phyloP scores from a whole-genome alignment of 345 rosid species.

The Chamaenerion angustifolium region DNA sequence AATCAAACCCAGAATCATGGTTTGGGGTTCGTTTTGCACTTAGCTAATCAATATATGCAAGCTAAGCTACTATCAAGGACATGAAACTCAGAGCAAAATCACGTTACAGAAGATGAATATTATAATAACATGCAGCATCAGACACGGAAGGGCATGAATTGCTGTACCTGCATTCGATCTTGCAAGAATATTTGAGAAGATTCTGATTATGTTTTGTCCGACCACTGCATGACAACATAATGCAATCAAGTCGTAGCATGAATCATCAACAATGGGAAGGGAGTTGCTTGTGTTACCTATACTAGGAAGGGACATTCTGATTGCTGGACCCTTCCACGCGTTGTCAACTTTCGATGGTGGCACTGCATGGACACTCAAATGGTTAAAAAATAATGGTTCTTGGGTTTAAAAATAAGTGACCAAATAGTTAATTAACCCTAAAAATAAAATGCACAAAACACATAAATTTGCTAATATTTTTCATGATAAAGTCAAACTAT shows the following conservation, averaged over 20 bases:
- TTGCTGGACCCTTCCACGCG: slow-evolving; percentile 52
- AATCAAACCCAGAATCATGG: too few species aligned
- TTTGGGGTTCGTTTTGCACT: too few species aligned
- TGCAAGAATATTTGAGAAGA: slow-evolving; percentile 79
- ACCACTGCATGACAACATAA: slow-evolving; percentile 49
- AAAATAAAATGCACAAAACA: too few species aligned
- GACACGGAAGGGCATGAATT: too few species aligned
- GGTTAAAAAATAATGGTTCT: background rate
- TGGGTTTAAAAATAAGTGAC: background rate
- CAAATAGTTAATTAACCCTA: background rate
- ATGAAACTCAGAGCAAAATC: too few species aligned
- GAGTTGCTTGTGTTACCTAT: slow-evolving; percentile 38
- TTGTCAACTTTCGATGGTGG: slow-evolving; percentile 17
- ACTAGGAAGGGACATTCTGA: slow-evolving; percentile 80
- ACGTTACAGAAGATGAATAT: too few species aligned
- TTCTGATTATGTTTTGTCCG: slow-evolving; percentile 42
- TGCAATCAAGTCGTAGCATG: background rate
- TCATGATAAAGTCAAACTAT: too few species aligned
- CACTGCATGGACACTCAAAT: slow-evolving; percentile 17
- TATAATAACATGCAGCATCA: too few species aligned
- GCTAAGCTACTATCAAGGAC: too few species aligned
- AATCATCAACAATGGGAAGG: slow-evolving; percentile 2
- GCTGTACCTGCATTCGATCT: slow-evolving; percentile 66
- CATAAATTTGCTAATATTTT: too few species aligned
- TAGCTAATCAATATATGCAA: too few species aligned